Percentiles rank a stretch among this genome's conserved stretches.
phyloP scores from a whole-genome alignment of 306 rosid species.

The Erythrophleum fordii region DNA sequence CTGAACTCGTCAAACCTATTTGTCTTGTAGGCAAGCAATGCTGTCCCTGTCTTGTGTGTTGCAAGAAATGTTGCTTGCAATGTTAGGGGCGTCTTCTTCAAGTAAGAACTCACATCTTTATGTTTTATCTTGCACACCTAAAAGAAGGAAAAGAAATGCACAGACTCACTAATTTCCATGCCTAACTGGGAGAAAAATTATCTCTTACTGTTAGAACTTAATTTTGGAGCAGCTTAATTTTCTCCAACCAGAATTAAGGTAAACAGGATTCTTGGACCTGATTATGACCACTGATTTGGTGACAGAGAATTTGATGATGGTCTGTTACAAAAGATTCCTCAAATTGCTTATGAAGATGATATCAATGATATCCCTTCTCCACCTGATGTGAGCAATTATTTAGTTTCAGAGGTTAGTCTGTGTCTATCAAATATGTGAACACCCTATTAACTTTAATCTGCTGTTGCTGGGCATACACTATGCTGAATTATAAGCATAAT shows the following conservation, averaged over 20 bases:
- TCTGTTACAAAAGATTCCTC: slow-evolving; percentile 80
- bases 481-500: slow-evolving; percentile 16
- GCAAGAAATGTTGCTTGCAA: slow-evolving; percentile 99
- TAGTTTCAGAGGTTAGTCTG: slow-evolving; percentile 87
- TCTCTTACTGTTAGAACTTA: slow-evolving; percentile 19
- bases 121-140: slow-evolving; percentile 21
- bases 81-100: slow-evolving; percentile 97
- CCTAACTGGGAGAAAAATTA: not conserved
- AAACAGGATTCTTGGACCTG: slow-evolving; percentile 38
- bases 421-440: not conserved
- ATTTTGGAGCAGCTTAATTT: slow-evolving; percentile 36
- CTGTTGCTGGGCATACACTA: slow-evolving; percentile 11
- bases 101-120: slow-evolving; percentile 56
- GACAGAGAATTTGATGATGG: slow-evolving; percentile 92
- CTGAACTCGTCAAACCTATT: slow-evolving; percentile 41
- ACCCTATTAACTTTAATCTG: slow-evolving; percentile 16
- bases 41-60: slow-evolving; percentile 88
- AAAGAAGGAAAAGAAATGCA: slow-evolving; percentile 4
- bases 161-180: not conserved
- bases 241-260: slow-evolving; percentile 14
- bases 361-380: slow-evolving; percentile 66
- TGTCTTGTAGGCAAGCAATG: slow-evolving; percentile 75
- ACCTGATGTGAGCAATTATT: slow-evolving; percentile 95
- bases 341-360: slow-evolving; percentile 82
- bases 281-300: slow-evolving; percentile 39